Base-by-base conservation (phyloP, 768 basidiomycete species). In the Zangia roseola region DNA sequence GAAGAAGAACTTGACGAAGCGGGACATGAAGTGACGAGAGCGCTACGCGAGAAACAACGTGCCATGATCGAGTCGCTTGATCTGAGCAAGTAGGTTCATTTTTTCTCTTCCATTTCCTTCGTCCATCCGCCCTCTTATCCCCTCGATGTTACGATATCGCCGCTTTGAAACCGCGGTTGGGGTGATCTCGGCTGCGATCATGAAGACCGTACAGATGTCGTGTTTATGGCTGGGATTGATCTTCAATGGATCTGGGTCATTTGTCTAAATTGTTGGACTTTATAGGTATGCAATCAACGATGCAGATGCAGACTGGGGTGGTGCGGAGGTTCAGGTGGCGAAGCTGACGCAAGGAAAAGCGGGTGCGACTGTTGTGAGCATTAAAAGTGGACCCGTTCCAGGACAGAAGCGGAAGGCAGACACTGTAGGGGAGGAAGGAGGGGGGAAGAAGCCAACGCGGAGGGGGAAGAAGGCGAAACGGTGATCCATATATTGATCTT, bases 51-150 rank as follows among this genome's bases (percentile, higher is more conserved):
- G 70, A 80, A 86, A 67, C 94, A 97, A 69, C 76, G 86, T 20
- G 87, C 88, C 67, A 82, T 97, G 76, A 84, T 98, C 41, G 84
- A 91, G 55, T 80, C 89, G 19, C 76, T 99, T 25, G 93, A 97
- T 71, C 70, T 97, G 51, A 81, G 76, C 70, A 86, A 87, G 93
- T 97, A 63, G 79, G 91, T 77, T 39, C 8, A 23, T 37, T 31
- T 25, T n/a, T 9, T 26, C 14, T 24, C 2, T 25, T 5, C 14
- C 19, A 3, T 42, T 45, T 28, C 30, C 6, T 19, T 47, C 14
- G 10, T 36, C 41, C 5, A 17, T 26, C 20, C 12, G 37, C 30
- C 20, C 10, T 42, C 36, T 9, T 24, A 16, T 37, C 36, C 7
- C 24, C 24, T 16, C 54, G 50, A 19, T 28, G 26, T n/a, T n/a